Conservation (phyloP, 2,329 filamentous ascomycete species). For the Xylariaceae sp. region DNA sequence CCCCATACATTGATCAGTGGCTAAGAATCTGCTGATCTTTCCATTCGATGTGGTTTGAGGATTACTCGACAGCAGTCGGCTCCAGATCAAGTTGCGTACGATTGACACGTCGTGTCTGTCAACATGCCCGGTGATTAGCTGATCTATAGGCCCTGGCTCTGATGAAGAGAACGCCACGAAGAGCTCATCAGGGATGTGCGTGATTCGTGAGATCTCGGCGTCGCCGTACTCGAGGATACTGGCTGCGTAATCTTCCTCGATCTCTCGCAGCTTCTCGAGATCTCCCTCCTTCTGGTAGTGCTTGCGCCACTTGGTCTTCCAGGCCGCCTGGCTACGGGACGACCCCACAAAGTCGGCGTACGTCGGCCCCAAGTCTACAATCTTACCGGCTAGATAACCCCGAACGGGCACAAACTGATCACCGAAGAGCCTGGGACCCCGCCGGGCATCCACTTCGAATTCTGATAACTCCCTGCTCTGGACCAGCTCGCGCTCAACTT, state of each 20-base stretch:
- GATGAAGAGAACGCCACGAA: constrained; percentile 6
- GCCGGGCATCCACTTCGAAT: neutral
- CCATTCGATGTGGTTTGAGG: neutral
- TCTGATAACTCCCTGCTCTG: too few relatives aligned
- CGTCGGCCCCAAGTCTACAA: constrained; percentile 4
- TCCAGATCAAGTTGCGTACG: neutral
- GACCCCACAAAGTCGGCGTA: constrained; percentile 10
- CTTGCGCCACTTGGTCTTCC: constrained; percentile 2
- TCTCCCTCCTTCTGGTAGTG: constrained; percentile 7
- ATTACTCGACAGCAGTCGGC: neutral
- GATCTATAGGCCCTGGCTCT: neutral
- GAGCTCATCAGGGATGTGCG: neutral
- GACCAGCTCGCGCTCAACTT: constrained; percentile 7
- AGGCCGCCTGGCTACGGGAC: constrained; percentile 1
- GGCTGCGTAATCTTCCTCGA: constrained; percentile 4
- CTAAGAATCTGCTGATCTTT: constrained; percentile 1
- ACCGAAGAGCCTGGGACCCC: constrained; percentile 2
- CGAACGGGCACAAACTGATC: neutral
- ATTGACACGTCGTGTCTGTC: neutral
- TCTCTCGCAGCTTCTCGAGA: constrained; percentile 4
- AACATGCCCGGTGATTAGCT: neutral
- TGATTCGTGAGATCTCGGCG: neutral
- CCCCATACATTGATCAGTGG: constrained; percentile 7
- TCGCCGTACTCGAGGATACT: constrained; percentile 8
- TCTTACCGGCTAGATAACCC: constrained; percentile 9